Evolutionary conservation across 768 basidiomycete genomes (phyloP), one percentile per base, ranked within the genome.

Genomic region (Chiua virens): DNA sequence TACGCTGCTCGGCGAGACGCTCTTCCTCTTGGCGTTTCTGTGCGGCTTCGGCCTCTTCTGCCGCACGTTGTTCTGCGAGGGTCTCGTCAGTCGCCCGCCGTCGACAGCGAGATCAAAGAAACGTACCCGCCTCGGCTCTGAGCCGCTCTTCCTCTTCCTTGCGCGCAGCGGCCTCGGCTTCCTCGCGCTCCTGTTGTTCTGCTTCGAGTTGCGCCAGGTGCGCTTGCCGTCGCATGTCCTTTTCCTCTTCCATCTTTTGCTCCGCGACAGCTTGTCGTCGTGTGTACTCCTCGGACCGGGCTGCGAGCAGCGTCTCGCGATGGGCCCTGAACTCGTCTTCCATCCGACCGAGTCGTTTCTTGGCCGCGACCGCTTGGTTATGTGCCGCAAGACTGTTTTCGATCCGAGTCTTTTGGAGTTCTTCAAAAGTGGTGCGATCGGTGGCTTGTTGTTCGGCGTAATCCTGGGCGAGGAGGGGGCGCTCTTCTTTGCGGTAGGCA

Each of bases 401-500:
- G 21, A 81, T 64, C 27, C 84, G 82, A 0, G 79, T 67, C 37
- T 73, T 73, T 55, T 87, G 85, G 15, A 83, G 71, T 1, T 71
- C 63, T 40, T 88, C 81, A 67, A 90, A 91, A 1, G 82, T 84
- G 35, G 76, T 71, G 15, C 79, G 80, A 71, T 98, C 95, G 32
- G 75, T 75, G 35, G 79, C 78, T 67, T 97, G 92, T 66, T 99
- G 96, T 4, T 74, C 68, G 28, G 87, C 85, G 65, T 98, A 98
- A 69, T 98, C 97, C 58, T 88, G 75, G 1, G 79, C 81, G 39
- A 98, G 79, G 4, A 98, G 76, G 0, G 94, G 89, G 7, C 85
- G 80, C 66, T 98, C 96, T 43, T 93, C 94, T 69, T 93, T 92
- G 59, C 96, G 87, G 73, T 87, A 90, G 1, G 95, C 94, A 47